phyloP scores from a whole-genome alignment of 176 grass and related monocot genomes.

The Carex cristatella region DNA sequence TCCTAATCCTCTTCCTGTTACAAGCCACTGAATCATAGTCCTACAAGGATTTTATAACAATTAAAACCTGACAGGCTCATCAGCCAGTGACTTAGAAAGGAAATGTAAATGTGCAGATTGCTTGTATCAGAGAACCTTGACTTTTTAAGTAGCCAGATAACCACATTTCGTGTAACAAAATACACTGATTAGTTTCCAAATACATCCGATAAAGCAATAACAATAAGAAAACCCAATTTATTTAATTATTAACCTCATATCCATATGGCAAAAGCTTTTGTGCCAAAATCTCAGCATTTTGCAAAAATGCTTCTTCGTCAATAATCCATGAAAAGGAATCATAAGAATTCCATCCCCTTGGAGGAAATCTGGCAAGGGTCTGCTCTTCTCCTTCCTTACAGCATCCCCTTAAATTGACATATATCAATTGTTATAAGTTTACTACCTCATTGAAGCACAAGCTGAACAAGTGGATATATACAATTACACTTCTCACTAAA shows the following conservation, averaged over 20 bases:
- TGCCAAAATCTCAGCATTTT: slow-evolving; percentile 67
- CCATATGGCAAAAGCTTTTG: slow-evolving; percentile 51
- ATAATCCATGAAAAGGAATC: slow-evolving; percentile 87
- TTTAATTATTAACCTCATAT: slow-evolving; percentile 55
- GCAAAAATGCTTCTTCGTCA: slow-evolving; percentile 57
- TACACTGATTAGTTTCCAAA: not conserved
- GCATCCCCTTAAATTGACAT: slow-evolving; percentile 28
- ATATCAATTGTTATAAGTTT: not conserved
- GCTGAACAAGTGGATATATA: not conserved
- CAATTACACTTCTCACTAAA: not conserved
- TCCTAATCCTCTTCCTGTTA: not conserved
- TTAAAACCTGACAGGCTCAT: not conserved
- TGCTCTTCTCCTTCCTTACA: slow-evolving; percentile 14
- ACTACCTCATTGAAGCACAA: not conserved
- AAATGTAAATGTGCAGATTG: not conserved
- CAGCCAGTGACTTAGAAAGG: not conserved
- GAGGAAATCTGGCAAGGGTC: slow-evolving; percentile 34
- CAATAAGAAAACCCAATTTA: not conserved
- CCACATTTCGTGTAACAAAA: not conserved
- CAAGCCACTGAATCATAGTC: not conserved
- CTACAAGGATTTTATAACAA: not conserved
- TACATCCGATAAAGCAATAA: not conserved
- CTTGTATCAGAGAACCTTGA: not conserved
- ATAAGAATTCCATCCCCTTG: slow-evolving; percentile 92
- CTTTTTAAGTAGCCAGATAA: not conserved